These are phyloP conservation scores for Leersia perrieri DNA, from an alignment of 176 grass and related monocot species.

Conservation along the genomic window DNA sequence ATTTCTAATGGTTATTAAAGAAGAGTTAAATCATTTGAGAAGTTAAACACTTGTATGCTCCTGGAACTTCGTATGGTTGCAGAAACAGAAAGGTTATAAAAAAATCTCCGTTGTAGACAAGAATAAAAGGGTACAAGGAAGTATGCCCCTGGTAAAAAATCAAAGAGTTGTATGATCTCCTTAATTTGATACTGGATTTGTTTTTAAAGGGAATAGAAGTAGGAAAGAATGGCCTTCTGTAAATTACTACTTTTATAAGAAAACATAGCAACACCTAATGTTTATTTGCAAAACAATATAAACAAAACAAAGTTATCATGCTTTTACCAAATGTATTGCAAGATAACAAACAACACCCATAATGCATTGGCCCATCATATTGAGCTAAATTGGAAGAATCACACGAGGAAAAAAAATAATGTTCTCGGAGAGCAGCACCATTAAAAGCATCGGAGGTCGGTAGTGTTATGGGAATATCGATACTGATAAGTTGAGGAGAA, in stretches of 20 bases:
- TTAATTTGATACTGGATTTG: neutral
- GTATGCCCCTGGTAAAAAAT: neutral
- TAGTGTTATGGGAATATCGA: neutral
- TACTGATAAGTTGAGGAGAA: neutral
- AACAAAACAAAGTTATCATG: neutral
- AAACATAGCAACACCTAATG: neutral
- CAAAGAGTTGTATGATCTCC: neutral
- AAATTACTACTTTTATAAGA: neutral
- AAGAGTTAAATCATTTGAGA: neutral
- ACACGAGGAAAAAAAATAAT: neutral
- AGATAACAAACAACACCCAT: neutral
- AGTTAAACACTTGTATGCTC: neutral
- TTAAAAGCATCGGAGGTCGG: neutral
- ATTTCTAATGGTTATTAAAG: neutral
- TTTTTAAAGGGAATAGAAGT: neutral
- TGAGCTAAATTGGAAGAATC: neutral
- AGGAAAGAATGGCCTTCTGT: neutral
- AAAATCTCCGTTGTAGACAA: neutral
- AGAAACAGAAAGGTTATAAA: neutral
- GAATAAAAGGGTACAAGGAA: neutral
- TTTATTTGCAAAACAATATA: neutral
- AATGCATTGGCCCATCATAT: neutral
- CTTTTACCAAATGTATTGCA: neutral
- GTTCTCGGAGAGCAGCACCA: neutral
- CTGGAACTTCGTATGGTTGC: neutral